A percentile compares a stretch with the other conserved stretches of the same genome.
Conservation (phyloP, 495 filamentous ascomycete genomes). For the Daldinia caldariorum region DNA sequence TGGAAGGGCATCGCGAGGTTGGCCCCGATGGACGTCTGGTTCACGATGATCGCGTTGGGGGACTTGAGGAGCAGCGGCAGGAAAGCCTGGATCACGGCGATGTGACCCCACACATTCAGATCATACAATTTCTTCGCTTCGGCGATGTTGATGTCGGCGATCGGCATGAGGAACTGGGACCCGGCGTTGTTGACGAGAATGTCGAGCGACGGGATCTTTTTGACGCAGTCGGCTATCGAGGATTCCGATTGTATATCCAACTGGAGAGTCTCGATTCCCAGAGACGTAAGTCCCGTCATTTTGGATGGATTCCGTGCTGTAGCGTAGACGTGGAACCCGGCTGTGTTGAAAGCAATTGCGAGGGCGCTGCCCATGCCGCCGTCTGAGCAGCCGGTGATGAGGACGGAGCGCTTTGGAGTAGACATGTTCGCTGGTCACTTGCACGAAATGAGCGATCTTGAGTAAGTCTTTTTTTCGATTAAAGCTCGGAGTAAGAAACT, state of each 20-base stretch:
- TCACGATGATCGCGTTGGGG: slow-evolving; percentile 43
- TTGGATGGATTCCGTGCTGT: slow-evolving; percentile 57
- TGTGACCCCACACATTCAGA: slow-evolving; percentile 60
- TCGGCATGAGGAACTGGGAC: slow-evolving; percentile 45
- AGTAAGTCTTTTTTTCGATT: not conserved
- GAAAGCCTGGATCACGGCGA: slow-evolving; percentile 60
- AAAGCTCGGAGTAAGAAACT: not conserved
- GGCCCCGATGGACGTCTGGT: slow-evolving; percentile 43
- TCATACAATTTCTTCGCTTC: slow-evolving; percentile 57
- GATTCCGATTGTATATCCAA: slow-evolving; percentile 51
- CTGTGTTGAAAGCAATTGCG: slow-evolving; percentile 50
- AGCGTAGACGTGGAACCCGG: slow-evolving; percentile 57
- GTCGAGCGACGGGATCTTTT: slow-evolving; percentile 51
- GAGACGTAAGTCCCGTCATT: slow-evolving; percentile 39
- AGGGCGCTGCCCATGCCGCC: slow-evolving; percentile 53
- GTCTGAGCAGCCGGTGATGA: slow-evolving; percentile 61
- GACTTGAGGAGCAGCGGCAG: slow-evolving; percentile 56
- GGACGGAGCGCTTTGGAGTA: slow-evolving; percentile 26
- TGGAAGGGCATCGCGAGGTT: slow-evolving; percentile 32
- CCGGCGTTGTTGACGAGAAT: slow-evolving; percentile 64
- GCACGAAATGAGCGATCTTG: not conserved
- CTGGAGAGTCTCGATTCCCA: slow-evolving; percentile 45
- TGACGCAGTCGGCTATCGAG: slow-evolving; percentile 42
- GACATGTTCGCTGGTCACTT: slow-evolving; percentile 1
- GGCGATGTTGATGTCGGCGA: slow-evolving; percentile 56